Evolutionary conservation across 495 filamentous ascomycete species (phyloP).

Genomic region (Penicillium herquei): DNA sequence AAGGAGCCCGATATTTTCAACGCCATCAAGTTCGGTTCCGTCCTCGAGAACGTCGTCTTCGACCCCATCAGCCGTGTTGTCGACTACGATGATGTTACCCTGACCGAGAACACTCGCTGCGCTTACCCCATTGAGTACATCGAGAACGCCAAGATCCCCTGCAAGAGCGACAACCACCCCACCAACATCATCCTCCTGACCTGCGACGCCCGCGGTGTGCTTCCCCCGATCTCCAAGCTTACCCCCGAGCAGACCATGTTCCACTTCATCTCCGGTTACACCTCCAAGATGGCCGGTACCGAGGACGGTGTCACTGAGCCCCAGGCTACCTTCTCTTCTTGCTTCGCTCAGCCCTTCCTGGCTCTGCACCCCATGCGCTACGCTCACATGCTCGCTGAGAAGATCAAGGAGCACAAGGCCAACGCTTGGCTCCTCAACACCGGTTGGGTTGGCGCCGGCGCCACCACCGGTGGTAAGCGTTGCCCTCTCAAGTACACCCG

Average conservation of each 20-base stretch:
- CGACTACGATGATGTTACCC: conserved; percentile 90
- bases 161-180: conserved; percentile 81
- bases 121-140: conserved; percentile 99
- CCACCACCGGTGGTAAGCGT: conserved; percentile 91
- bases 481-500: conserved; percentile 99
- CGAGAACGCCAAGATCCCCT: conserved; percentile 96
- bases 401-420: conserved; percentile 91
- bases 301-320: conserved; percentile 96
- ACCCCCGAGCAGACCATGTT: conserved; percentile 97
- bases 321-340: conserved; percentile 97
- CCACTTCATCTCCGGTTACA: conserved; percentile 99
- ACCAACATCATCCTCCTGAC: conserved; percentile 97
- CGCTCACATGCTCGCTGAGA: conserved; percentile 94
- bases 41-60: conserved; percentile 98
- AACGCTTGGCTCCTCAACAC: conserved; percentile 99
- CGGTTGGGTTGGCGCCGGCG: conserved; percentile 96
- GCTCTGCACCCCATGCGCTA: conserved; percentile 99
- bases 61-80: conserved; percentile 84
- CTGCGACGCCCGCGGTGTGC: conserved; percentile 94
- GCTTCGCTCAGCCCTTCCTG: conserved; percentile 99
- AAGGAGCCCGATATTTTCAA: conserved; percentile 98
- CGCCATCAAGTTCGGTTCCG: conserved; percentile 94
- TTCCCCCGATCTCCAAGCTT: conserved; percentile 97
- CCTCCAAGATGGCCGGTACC: conserved; percentile 99
- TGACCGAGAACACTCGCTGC: conserved; percentile 97